phyloP scores from a whole-genome alignment of 805 yeast species.

The Lipomyces orientalis region DNA sequence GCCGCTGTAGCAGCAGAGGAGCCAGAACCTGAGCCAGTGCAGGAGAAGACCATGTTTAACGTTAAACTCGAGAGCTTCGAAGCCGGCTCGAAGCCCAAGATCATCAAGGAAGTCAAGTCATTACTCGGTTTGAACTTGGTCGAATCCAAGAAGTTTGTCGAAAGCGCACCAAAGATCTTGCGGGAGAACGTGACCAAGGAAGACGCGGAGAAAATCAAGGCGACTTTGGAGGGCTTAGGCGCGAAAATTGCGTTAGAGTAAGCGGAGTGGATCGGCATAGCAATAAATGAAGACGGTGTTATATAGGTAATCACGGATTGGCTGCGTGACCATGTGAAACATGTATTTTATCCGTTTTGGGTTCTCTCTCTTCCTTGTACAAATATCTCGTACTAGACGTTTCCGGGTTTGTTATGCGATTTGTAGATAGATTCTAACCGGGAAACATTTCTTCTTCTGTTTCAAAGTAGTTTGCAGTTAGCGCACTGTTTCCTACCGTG shows the following conservation, averaged over 20 bases:
- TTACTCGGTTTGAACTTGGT: constrained; percentile 90
- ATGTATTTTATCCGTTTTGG: neutral
- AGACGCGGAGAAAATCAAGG: constrained; percentile 96
- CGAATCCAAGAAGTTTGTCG: constrained; percentile 97
- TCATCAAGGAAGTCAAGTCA: constrained; percentile 94
- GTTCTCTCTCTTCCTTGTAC: constrained; percentile 7
- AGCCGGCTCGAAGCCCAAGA: constrained; percentile 93
- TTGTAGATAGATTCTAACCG: constrained; percentile 10
- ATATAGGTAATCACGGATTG: neutral
- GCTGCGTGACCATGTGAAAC: neutral
- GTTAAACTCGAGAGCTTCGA: constrained; percentile 93
- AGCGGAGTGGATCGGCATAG: constrained; percentile 20
- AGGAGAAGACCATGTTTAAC: constrained; percentile 89
- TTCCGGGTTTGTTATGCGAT: neutral
- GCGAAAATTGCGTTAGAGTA: constrained; percentile 91
- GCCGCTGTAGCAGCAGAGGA: constrained; percentile 75
- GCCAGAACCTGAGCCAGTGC: constrained; percentile 73
- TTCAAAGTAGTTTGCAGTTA: neutral
- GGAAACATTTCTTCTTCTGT: constrained; percentile 4
- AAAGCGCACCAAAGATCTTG: constrained; percentile 93
- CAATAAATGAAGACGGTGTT: neutral
- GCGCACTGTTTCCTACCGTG: neutral
- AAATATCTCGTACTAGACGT: neutral
- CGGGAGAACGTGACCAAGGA: constrained; percentile 97
- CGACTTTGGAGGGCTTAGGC: constrained; percentile 90